Evolutionary conservation across 75 land plant genomes (phyloP).

Genomic region (Isoetes taiwanensis): DNA sequence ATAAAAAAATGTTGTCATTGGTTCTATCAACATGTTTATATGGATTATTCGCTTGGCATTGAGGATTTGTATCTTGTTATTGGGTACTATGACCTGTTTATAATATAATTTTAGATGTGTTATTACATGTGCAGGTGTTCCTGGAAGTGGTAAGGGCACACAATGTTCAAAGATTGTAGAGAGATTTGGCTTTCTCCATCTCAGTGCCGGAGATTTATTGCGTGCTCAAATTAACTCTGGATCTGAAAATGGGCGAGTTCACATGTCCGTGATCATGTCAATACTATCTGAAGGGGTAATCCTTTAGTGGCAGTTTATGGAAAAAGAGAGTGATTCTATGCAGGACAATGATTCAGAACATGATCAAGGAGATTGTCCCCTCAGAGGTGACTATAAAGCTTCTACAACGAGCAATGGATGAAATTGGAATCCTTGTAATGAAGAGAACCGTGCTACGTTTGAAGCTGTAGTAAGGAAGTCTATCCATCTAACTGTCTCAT

Average conservation of each 20-base stretch:
- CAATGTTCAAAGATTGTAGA: conserved; percentile 76
- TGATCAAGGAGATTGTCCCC: conserved; percentile 92
- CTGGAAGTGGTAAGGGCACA: conserved; percentile 91
- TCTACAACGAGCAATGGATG: conserved; percentile 69
- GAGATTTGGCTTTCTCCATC: conserved; percentile 67
- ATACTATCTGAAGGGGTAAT: too few relatives aligned
- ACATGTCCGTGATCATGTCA: too few relatives aligned
- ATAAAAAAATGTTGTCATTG: too few relatives aligned
- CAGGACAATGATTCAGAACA: conserved; percentile 75
- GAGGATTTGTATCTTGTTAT: too few relatives aligned
- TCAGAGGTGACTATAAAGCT: conserved; percentile 87
- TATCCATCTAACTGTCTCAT: too few relatives aligned
- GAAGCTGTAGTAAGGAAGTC: conserved; percentile 58
- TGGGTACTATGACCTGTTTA: too few relatives aligned
- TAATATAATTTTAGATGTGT: too few relatives aligned
- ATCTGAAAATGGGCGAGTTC: conserved; percentile 82
- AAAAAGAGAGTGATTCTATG: too few relatives aligned
- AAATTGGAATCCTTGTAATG: conserved; percentile 77
- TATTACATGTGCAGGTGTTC: too few relatives aligned
- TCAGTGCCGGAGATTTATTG: conserved; percentile 85
- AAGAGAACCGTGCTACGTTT: conserved; percentile 91
- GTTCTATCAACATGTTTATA: too few relatives aligned
- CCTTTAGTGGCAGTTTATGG: too few relatives aligned
- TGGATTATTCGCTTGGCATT: too few relatives aligned
- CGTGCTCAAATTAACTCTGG: conserved; percentile 81